Evolutionary conservation across 805 yeast species (phyloP), one percentile per base, ranked within the genome.

Genomic region (Pichia exigua): DNA sequence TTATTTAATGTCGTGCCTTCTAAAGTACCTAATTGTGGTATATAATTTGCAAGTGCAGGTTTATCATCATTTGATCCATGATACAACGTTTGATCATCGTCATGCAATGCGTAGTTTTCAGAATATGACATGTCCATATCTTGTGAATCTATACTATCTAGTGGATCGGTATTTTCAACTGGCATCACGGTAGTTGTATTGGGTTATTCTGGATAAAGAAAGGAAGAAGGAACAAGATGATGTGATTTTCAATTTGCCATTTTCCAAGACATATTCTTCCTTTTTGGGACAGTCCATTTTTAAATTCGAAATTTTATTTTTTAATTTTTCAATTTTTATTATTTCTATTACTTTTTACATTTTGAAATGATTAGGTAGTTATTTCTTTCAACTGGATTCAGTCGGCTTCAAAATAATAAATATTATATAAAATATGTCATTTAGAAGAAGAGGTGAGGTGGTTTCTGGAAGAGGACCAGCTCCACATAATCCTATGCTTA

Each of bases 401-500:
- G 26, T 24, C 26, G 7, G 7, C 7, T 24, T 24, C 26, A 24
- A 24, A 4, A 24, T 24, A 24, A 5, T 24, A 24, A 24, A 24
- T 24, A 24, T 7, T 3, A 20, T 13, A 17, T 8, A 27, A 13
- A 47, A 7, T 6, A 80, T 81, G 85, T 79, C 85, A 0, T 81
- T 81, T 57, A 74, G 83, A 59, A 79, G 73, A 57, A 71, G 85
- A 66, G 75, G 81, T 26, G 85, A 81, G 42, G 73, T 76, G 6
- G 65, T 76, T 20, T 49, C 57, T 9, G 53, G 54, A 20, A 51
- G 57, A 42, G 47, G 47, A 2, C 21, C 41, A 12, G 22, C 20
- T 12, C 27, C 52, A 10, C 28, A 21, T 4, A 45, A 52, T 24
- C 55, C 53, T 10, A 49, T 44, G 49, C 50, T 53, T 9, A 47